Base-by-base conservation (phyloP, 1,284 basidiomycete genomes). In the Ganoderma multipileum region DNA sequence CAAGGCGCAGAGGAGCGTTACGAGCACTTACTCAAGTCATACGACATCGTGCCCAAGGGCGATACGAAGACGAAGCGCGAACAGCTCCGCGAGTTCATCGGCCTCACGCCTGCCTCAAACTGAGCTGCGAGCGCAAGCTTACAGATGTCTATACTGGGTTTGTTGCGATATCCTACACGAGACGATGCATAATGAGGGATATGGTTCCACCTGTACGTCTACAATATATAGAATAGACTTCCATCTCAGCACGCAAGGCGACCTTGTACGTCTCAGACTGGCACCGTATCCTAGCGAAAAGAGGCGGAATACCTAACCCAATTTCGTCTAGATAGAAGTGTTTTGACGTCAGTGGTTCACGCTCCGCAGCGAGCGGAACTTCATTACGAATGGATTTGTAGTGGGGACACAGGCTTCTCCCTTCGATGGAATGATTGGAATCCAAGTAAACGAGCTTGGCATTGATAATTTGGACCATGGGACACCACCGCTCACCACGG, bases 21-120 rank as follows among this genome's bases (percentile, higher is more conserved):
- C 71, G 82, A 83, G 69, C 71, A 69, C 23, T 26, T 83, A 6
- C 71, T 82, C 61, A 81, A 80, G 68, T 74, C 77, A 14, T 83
- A 82, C 68, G 73, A 73, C 52, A 66, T 79, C n/a, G 77, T 80
- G 0, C 57, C 79, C 63, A 77, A 79, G 59, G 81, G 81, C 39
- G 81, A 82, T 64, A 80, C 79, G 14, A 71, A 71, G 20, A 79
- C 81, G 36, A 83, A 81, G 75, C 72, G 81, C n/a, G 77, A 82
- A 70, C 76, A 79, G 38, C 50, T 80, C 28, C 77, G 81, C 59
- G 75, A 79, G 60, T 82, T 82, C 75, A 75, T 83, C 36, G 80
- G 82, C 18, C 73, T 83, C 41, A 76, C 80, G 11, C 75, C 76
- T 42, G 20, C 66, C 44, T 33, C 65, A 38, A 52, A 54, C 61